These are phyloP conservation scores for Colletotrichum australisinense DNA, from an alignment of 2,329 filamentous ascomycete genomes.

Conservation along the genomic window DNA sequence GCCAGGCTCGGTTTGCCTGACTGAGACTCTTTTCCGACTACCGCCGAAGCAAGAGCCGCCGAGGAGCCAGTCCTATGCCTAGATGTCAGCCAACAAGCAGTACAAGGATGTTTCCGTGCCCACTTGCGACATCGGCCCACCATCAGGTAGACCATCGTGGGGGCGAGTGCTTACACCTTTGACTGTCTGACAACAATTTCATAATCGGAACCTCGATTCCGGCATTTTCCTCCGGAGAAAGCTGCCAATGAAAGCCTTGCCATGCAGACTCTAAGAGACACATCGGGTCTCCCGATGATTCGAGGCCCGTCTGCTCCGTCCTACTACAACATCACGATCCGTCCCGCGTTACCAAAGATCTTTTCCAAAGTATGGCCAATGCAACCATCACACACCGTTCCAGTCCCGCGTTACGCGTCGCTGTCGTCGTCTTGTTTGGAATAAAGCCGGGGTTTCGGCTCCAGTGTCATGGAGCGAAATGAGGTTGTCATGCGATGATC, in stretches of 20 bases:
- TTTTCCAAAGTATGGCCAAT: background rate
- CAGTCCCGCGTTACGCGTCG: background rate
- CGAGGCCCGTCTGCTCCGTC: background rate
- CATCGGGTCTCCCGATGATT: background rate
- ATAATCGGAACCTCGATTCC: background rate
- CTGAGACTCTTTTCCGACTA: background rate
- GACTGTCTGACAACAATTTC: background rate
- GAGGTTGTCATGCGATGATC: background rate
- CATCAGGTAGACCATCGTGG: background rate
- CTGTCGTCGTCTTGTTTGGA: background rate
- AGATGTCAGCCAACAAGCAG: background rate
- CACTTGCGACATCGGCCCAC: conserved; percentile 18
- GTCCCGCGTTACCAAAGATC: background rate
- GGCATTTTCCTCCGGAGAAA: background rate
- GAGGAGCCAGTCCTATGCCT: background rate
- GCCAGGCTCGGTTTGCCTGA: background rate
- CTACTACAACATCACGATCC: background rate
- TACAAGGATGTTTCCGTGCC: background rate
- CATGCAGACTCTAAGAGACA: background rate
- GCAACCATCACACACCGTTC: background rate
- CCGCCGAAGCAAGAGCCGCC: background rate
- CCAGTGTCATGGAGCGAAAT: background rate
- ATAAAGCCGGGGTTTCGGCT: background rate
- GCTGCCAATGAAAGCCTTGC: background rate
- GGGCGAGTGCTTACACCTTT: background rate